Conservation (phyloP, 345 rosid genomes). For the Hirschfeldia incana region DNA sequence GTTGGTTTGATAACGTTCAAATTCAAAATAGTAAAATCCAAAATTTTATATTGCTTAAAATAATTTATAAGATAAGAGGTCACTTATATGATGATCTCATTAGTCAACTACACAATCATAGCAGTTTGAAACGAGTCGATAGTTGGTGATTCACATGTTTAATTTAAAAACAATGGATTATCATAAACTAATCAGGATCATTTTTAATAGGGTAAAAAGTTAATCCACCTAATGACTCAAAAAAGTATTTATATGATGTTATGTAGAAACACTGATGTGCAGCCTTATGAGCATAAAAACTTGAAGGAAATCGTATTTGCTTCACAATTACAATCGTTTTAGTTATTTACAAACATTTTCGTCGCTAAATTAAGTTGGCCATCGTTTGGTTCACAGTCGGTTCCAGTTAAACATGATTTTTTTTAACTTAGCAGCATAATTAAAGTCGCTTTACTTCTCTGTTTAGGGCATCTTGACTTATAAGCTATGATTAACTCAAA, state of each 20-base stretch:
- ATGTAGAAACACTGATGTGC: conserved; percentile 46
- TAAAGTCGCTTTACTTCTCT: not conserved
- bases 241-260: conserved; percentile 30
- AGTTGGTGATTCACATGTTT: conserved; percentile 19
- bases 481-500: too few relatives aligned
- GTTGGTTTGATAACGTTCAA: too few relatives aligned
- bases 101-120: conserved; percentile 21
- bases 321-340: conserved; percentile 25
- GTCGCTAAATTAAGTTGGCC: not conserved
- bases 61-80: not conserved
- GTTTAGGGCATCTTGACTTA: not conserved
- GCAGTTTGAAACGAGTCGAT: not conserved
- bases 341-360: conserved; percentile 7
- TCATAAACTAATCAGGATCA: conserved; percentile 7
- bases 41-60: too few relatives aligned
- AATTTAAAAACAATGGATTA: not conserved
- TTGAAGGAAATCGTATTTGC: conserved; percentile 34
- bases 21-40: too few relatives aligned
- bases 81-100: not conserved
- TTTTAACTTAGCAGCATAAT: not conserved
- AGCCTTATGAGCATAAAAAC: conserved; percentile 65
- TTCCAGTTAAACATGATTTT: not conserved
- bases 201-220: conserved; percentile 21
- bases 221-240: conserved; percentile 26
- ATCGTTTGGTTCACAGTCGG: not conserved